A percentile compares a stretch with the other conserved stretches of the same genome.
Evolutionary conservation across 805 yeast species (phyloP).

Genomic region (Lipomyces yamadae): DNA sequence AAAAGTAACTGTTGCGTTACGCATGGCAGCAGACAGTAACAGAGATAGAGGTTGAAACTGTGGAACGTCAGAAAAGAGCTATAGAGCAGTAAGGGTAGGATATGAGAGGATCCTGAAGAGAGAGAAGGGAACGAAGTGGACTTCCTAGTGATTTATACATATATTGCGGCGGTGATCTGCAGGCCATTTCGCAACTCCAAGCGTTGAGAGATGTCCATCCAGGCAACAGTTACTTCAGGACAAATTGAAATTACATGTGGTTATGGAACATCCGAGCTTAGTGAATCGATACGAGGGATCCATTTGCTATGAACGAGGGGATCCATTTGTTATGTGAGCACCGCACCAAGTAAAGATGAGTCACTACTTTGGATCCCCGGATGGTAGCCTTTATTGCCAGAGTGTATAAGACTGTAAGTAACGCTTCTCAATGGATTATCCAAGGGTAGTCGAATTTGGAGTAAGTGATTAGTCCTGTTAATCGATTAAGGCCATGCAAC

Average conservation of each 20-base stretch:
- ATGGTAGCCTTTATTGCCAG: too few relatives aligned
- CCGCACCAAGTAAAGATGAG: too few relatives aligned
- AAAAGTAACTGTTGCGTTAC: neutral
- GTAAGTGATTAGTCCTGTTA: too few relatives aligned
- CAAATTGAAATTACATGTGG: neutral
- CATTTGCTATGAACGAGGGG: neutral
- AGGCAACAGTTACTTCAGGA: neutral
- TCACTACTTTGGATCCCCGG: too few relatives aligned
- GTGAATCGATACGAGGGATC: neutral
- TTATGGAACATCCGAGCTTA: too few relatives aligned
- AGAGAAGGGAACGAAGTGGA: neutral
- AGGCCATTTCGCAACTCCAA: neutral
- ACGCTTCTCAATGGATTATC: too few relatives aligned
- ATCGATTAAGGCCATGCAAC: too few relatives aligned
- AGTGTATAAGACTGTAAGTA: too few relatives aligned
- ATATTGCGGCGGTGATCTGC: neutral
- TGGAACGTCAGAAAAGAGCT: neutral
- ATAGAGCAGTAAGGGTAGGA: neutral
- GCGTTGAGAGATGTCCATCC: too few relatives aligned
- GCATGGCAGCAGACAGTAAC: neutral
- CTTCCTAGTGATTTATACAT: too few relatives aligned
- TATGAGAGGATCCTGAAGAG: neutral
- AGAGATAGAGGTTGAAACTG: neutral
- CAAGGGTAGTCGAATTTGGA: too few relatives aligned
- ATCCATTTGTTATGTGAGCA: too few relatives aligned